Conservation (phyloP, 2,329 filamentous ascomycete species). For the Podosphaera fusca region DNA sequence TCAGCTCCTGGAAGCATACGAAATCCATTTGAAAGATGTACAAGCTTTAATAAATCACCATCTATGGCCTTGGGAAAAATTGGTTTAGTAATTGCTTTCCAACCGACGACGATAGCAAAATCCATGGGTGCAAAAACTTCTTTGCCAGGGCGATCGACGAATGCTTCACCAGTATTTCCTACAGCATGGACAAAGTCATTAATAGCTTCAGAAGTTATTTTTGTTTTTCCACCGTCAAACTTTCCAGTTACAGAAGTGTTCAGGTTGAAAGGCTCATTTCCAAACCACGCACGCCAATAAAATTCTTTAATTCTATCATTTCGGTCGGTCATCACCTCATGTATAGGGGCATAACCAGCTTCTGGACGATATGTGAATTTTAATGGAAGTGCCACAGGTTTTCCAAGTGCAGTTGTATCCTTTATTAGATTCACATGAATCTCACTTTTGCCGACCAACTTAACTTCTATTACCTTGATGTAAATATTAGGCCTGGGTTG, state of each 20-base stretch:
- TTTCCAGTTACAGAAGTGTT: constrained; percentile 64
- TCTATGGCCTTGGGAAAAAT: constrained; percentile 96
- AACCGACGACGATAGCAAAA: constrained; percentile 91
- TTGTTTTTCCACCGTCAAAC: constrained; percentile 74
- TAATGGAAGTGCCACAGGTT: constrained; percentile 62
- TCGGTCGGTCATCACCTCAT: constrained; percentile 83
- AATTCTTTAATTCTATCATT: constrained; percentile 99
- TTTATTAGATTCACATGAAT: constrained; percentile 83
- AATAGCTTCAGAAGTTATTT: constrained; percentile 77
- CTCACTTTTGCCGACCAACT: constrained; percentile 49
- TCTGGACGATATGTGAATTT: constrained; percentile 88
- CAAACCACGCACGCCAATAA: constrained; percentile 97
- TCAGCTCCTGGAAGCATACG: constrained; percentile 93
- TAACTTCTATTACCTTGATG: constrained; percentile 70
- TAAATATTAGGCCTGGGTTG: constrained; percentile 69
- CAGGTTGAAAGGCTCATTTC: constrained; percentile 60
- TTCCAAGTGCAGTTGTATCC: constrained; percentile 66
- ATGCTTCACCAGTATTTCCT: constrained; percentile 90
- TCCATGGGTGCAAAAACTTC: constrained; percentile 94
- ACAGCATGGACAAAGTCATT: constrained; percentile 98
- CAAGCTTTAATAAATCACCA: constrained; percentile 83
- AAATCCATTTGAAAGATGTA: constrained; percentile 93
- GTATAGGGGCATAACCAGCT: constrained; percentile 89
- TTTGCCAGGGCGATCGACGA: constrained; percentile 87
- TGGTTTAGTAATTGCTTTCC: constrained; percentile 98